phyloP scores from a whole-genome alignment of 2,329 filamentous ascomycete genomes.

The Lachnellula willkommii region DNA sequence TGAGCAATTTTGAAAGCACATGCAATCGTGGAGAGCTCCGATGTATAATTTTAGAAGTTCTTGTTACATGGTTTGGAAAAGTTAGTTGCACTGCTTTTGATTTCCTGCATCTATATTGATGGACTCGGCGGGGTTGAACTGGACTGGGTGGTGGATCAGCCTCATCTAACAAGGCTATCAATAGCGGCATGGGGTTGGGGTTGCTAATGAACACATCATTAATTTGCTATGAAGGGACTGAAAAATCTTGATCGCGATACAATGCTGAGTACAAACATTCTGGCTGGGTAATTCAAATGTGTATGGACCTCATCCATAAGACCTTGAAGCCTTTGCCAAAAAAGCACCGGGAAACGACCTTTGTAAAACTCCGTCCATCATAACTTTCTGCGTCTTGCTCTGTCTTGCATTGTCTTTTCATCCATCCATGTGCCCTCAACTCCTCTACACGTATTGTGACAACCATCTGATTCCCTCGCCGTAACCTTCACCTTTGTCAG shows the following conservation, averaged over 20 bases:
- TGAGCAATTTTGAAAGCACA: too few relatives aligned
- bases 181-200: not conserved
- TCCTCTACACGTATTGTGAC: constrained; percentile 77
- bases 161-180: not conserved
- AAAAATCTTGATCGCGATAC: constrained; percentile 29
- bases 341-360: constrained; percentile 27
- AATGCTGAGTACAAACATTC: constrained; percentile 29
- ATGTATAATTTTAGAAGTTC: too few relatives aligned
- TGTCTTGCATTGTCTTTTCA: constrained; percentile 6
- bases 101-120: not conserved
- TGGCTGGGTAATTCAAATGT: constrained; percentile 17
- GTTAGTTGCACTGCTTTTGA: too few relatives aligned
- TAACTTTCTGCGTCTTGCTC: constrained; percentile 23
- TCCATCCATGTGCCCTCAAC: not conserved
- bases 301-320: constrained; percentile 19
- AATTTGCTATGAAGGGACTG: constrained; percentile 3
- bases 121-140: not conserved
- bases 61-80: not conserved
- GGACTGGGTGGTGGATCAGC: not conserved
- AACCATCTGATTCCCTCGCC: constrained; percentile 88
- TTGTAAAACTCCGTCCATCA: constrained; percentile 30
- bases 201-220: not conserved
- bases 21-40: too few relatives aligned
- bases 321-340: constrained; percentile 17
- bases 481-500: constrained; percentile 52